Evolutionary conservation across 208 protist species (phyloP).

Genomic region (Leishmania tarentolae): DNA sequence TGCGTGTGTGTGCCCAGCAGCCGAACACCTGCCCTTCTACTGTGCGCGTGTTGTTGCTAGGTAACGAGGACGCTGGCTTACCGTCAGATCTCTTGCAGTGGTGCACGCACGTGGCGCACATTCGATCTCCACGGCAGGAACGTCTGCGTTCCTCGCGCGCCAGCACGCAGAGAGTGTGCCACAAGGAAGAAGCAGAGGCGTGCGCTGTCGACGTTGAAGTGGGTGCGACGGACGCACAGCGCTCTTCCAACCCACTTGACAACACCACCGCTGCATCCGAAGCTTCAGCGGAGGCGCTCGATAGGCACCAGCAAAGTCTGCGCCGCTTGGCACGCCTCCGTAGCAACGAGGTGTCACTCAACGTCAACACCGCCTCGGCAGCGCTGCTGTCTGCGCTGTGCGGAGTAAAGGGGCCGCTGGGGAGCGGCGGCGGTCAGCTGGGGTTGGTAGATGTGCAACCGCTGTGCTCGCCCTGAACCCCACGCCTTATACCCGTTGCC

Average conservation of each 20-base stretch:
- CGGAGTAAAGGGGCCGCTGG: constrained; percentile 19
- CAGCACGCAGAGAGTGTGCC: background rate
- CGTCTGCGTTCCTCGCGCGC: constrained; percentile 22
- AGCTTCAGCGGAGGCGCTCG: constrained; percentile 2
- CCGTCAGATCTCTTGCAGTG: constrained; percentile 36
- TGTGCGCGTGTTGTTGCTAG: constrained; percentile 63
- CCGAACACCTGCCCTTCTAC: background rate
- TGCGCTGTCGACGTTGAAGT: background rate
- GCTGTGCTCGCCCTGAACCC: background rate
- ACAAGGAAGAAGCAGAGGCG: background rate
- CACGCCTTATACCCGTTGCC: background rate
- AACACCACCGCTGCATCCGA: background rate
- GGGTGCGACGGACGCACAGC: background rate
- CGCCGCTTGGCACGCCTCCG: constrained; percentile 31
- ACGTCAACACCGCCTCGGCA: constrained; percentile 79
- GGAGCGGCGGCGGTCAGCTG: background rate
- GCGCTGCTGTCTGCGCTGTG: constrained; percentile 54
- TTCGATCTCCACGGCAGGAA: constrained; percentile 50
- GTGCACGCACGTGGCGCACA: constrained; percentile 66
- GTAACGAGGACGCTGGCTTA: constrained; percentile 78
- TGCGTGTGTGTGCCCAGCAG: background rate
- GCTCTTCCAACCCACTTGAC: background rate
- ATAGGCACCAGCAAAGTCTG: constrained; percentile 17
- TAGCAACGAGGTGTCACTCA: constrained; percentile 70
- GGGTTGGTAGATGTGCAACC: constrained; percentile 9